Conservation (phyloP, 1,284 basidiomycete genomes). For the Bondarzewia mesenterica region DNA sequence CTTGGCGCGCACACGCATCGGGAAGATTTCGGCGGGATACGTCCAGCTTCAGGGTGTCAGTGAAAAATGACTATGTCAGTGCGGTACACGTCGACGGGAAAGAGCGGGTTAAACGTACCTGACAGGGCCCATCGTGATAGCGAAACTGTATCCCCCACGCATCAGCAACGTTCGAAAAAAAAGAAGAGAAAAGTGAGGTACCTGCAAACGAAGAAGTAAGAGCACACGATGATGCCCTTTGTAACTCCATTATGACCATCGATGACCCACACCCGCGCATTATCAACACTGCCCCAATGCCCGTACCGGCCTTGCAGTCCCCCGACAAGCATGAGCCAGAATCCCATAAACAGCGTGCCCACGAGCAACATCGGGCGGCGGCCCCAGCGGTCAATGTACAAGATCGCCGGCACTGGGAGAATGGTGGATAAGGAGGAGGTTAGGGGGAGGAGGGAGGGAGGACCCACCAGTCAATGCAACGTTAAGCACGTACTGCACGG, state of each 20-base stretch:
- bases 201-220: slow-evolving; percentile 66
- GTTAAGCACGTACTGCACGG: slow-evolving; percentile 74
- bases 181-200: neutral
- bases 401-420: slow-evolving; percentile 51
- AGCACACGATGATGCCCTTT: slow-evolving; percentile 66
- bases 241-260: slow-evolving; percentile 43
- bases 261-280: slow-evolving; percentile 53
- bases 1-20: slow-evolving; percentile 65
- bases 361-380: slow-evolving; percentile 68
- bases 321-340: slow-evolving; percentile 72
- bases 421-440: neutral
- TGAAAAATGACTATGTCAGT: slow-evolving; percentile 21
- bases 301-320: slow-evolving; percentile 65
- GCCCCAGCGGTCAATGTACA: slow-evolving; percentile 74
- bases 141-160: neutral
- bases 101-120: neutral
- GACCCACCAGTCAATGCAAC: slow-evolving; percentile 44
- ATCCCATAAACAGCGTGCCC: slow-evolving; percentile 62
- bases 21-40: slow-evolving; percentile 54
- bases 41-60: slow-evolving; percentile 60
- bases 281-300: slow-evolving; percentile 43
- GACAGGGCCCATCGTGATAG: slow-evolving; percentile 3
- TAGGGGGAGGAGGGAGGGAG: neutral
- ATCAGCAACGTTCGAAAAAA: neutral
- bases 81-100: neutral